Evolutionary conservation across 208 protist species (phyloP), one percentile per base, ranked within the genome.

Genomic region (Wallacemonas sp.): DNA sequence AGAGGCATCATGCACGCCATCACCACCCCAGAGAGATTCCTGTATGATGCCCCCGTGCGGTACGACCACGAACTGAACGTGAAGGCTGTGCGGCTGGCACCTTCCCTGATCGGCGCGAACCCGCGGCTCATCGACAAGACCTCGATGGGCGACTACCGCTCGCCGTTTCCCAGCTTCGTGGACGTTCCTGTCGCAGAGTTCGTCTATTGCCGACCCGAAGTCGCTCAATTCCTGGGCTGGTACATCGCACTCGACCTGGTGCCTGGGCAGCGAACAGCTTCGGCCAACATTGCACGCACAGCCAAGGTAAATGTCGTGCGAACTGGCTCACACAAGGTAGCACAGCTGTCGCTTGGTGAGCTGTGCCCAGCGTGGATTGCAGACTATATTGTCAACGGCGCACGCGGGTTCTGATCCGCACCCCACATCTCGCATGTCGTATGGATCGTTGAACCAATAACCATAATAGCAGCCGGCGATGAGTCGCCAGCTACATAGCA

Each of bases 201-300:
- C 5, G 14, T 8, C 4, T 58, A 43, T n/a, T 33, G 11, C n/a
- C 4, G 52, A 21, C 30, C 24, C 30, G 16, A 58, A 29, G 19
- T 58, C 29, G 2, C 19, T 17, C 52, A 33, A 26, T 58, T 58
- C 26, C 14, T 58, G 3, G 52, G 52, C 16, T 58, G 52, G 52
- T 39, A 26, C n/a, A 6, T 58, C 23, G 52, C n/a, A 4, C 26
- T 58, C 4, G 26, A 58, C 19, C 32, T 58, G 6, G n/a, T 30
- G 27, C 30, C 52, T 34, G 30, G 23, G 4, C 52, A 58, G 32
- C 24, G 52, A 89, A 78, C 33, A 65, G 86, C 24, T 64, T 92
- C 19, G 26, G n/a, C n/a, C n/a, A n/a, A n/a, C n/a, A n/a, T n/a
- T n/a, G n/a, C n/a, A n/a, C n/a, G n/a, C n/a, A n/a, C n/a, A n/a